phyloP scores from a whole-genome alignment of 129 eudicot species.

The Chrysanthemum seticuspe region DNA sequence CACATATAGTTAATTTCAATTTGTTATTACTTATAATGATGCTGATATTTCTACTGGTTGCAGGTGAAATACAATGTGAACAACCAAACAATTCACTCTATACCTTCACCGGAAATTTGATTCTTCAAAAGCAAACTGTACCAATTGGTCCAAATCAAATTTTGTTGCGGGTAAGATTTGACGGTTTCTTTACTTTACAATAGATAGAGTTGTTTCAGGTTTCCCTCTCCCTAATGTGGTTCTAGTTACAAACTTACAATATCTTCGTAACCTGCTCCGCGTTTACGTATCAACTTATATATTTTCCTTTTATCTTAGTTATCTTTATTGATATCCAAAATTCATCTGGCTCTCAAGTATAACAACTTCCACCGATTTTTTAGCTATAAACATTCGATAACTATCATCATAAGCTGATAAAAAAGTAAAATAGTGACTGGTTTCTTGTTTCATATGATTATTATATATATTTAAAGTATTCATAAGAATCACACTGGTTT shows the following conservation, averaged over 20 bases:
- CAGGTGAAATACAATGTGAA: slow-evolving; percentile 99
- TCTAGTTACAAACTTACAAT: neutral
- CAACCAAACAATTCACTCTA: slow-evolving; percentile 97
- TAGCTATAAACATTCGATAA: slow-evolving; percentile 2
- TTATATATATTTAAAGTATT: neutral
- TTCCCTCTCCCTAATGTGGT: slow-evolving; percentile 2
- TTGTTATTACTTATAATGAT: slow-evolving; percentile 1
- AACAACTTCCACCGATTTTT: slow-evolving; percentile 10
- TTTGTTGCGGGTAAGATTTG: slow-evolving; percentile 67
- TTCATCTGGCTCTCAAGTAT: slow-evolving; percentile 21
- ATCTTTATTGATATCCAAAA: slow-evolving; percentile 14
- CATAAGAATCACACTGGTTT: neutral
- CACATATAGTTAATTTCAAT: slow-evolving; percentile 4
- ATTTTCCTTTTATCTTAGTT: neutral
- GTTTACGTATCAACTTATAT: neutral
- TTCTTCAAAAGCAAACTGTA: slow-evolving; percentile 81
- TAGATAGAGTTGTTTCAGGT: neutral
- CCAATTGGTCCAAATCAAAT: slow-evolving; percentile 96
- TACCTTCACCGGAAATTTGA: slow-evolving; percentile 96
- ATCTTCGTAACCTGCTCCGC: neutral
- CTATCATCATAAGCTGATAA: slow-evolving; percentile 6
- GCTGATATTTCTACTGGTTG: slow-evolving; percentile 29
- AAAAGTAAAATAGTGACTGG: neutral
- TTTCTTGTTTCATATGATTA: slow-evolving; percentile 10
- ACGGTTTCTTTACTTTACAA: neutral